phyloP scores from a whole-genome alignment of 129 eudicot genomes.

The Flaveria robusta region DNA sequence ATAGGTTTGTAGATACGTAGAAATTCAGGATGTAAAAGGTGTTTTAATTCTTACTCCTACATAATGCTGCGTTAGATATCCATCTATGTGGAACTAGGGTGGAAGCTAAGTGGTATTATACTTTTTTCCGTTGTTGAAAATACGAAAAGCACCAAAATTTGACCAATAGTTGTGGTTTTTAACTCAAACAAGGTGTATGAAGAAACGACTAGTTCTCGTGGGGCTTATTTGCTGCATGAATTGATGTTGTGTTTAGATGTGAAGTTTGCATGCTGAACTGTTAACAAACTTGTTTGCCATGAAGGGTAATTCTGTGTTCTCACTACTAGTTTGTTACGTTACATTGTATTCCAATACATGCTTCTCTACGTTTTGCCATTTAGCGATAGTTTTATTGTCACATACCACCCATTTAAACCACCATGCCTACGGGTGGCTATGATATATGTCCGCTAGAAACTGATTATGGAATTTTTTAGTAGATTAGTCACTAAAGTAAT shows the following conservation, averaged over 20 bases:
- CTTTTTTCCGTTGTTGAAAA: neutral
- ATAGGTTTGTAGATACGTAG: neutral
- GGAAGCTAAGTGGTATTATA: neutral
- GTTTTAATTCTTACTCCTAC: neutral
- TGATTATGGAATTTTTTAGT: no score
- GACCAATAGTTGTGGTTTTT: neutral
- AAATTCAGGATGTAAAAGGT: neutral
- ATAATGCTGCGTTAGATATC: neutral
- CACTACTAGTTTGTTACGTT: neutral
- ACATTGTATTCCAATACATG: no score
- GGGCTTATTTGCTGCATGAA: neutral
- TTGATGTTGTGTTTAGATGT: neutral
- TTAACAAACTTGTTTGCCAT: neutral
- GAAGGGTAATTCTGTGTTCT: neutral
- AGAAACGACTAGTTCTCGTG: neutral
- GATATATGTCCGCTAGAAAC: no score
- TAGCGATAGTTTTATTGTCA: no score
- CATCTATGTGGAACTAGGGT: conserved; percentile 2
- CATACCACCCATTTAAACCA: no score
- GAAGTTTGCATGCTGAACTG: neutral
- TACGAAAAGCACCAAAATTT: neutral
- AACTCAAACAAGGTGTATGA: neutral
- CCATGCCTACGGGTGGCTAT: no score
- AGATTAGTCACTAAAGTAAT: no score
- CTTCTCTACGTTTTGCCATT: no score